Percentiles rank a stretch among this genome's conserved stretches.
Conservation (phyloP, 495 filamentous ascomycete species). For the Penicillium fimorum region DNA sequence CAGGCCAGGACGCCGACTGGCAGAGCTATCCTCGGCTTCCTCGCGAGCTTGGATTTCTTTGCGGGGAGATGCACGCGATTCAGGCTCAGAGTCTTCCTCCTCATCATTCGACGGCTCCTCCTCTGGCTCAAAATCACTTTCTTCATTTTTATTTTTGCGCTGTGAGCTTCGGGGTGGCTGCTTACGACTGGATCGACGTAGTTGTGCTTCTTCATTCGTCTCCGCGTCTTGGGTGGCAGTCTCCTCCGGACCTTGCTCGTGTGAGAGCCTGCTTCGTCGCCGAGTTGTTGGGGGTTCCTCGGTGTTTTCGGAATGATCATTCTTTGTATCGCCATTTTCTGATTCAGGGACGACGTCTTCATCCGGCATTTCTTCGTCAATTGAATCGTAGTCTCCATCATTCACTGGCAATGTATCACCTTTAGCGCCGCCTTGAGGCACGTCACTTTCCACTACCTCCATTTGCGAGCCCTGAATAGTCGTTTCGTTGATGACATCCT, state of each 20-base stretch:
- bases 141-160: conserved; percentile 60
- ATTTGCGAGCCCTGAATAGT: conserved; percentile 37
- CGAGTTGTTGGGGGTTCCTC: conserved; percentile 62
- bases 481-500: conserved; percentile 33
- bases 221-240: conserved; percentile 33
- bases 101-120: conserved; percentile 62
- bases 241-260: conserved; percentile 23
- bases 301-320: conserved; percentile 45
- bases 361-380: conserved; percentile 42
- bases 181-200: conserved; percentile 49
- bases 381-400: conserved; percentile 21
- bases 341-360: conserved; percentile 55
- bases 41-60: conserved; percentile 41
- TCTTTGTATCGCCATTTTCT: conserved; percentile 43
- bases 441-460: conserved; percentile 43
- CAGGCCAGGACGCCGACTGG: conserved; percentile 51
- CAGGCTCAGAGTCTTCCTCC: conserved; percentile 61
- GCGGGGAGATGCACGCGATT: conserved; percentile 41
- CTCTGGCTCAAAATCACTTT: conserved; percentile 84
- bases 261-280: conserved; percentile 46
- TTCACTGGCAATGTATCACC: conserved; percentile 27
- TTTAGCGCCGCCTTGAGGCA: conserved; percentile 38
- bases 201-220: conserved; percentile 43
- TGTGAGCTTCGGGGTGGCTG: conserved; percentile 48
- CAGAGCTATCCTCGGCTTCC: conserved; percentile 50